phyloP scores from a whole-genome alignment of 305 asterid species.

The Withania somnifera region DNA sequence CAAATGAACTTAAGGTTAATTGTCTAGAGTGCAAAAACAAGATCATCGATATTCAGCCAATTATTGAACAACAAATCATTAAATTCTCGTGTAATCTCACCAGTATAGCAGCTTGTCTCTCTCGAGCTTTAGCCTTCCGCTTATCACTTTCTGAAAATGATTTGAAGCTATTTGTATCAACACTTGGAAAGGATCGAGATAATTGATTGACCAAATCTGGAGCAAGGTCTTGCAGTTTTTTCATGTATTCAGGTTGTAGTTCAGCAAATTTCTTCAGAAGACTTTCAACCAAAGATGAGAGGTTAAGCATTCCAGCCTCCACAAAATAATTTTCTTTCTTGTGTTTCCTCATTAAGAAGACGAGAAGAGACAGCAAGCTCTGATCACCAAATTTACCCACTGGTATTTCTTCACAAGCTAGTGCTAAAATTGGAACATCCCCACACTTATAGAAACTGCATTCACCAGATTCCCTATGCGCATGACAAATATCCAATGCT shows the following conservation, averaged over 20 bases:
- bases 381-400: constrained; percentile 53
- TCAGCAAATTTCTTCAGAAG: constrained; percentile 62
- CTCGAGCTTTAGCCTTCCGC: constrained; percentile 90
- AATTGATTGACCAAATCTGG: constrained; percentile 70
- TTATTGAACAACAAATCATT: not conserved
- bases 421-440: constrained; percentile 61
- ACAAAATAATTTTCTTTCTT: constrained; percentile 51
- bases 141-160: constrained; percentile 55
- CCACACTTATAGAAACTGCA: constrained; percentile 37
- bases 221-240: constrained; percentile 63
- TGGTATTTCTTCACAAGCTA: constrained; percentile 62
- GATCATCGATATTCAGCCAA: not conserved
- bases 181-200: constrained; percentile 26
- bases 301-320: constrained; percentile 51
- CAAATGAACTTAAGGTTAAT: not conserved
- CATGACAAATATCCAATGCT: constrained; percentile 63
- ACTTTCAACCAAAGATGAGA: constrained; percentile 45
- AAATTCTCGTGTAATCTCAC: constrained; percentile 23
- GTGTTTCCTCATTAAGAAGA: constrained; percentile 65
- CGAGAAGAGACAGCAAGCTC: constrained; percentile 90
- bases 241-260: constrained; percentile 73
- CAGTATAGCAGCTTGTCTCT: constrained; percentile 95
- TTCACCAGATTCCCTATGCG: constrained; percentile 52
- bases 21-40: not conserved
- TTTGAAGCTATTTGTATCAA: constrained; percentile 25